Evolutionary conservation across 345 rosid genomes (phyloP).

Genomic region (Populus euphratica): DNA sequence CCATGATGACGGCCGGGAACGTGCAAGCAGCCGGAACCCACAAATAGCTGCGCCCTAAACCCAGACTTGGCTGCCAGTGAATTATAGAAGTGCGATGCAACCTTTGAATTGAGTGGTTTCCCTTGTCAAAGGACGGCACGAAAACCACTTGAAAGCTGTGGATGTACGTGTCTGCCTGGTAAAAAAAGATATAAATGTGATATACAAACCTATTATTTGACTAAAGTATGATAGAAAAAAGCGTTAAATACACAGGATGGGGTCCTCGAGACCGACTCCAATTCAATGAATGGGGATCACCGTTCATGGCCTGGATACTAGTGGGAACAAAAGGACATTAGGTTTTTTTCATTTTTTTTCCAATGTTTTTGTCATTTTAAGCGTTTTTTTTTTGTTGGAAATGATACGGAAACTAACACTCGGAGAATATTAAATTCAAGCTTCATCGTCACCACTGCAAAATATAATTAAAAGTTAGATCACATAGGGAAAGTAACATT

Average conservation of each 20-base stretch:
- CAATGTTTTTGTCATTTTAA: too few relatives aligned
- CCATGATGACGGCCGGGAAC: not conserved
- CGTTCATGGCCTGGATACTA: not conserved
- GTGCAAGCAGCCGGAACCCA: too few relatives aligned
- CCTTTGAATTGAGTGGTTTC: not conserved
- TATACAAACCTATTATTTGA: not conserved
- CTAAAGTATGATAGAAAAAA: not conserved
- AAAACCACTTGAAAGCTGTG: not conserved
- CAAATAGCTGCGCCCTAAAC: too few relatives aligned
- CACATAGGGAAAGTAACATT: too few relatives aligned
- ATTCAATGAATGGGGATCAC: not conserved
- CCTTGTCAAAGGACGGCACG: not conserved
- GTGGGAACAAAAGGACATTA: too few relatives aligned
- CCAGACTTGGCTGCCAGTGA: accelerated
- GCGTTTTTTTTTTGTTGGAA: too few relatives aligned
- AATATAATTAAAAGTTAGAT: too few relatives aligned
- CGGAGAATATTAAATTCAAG: too few relatives aligned
- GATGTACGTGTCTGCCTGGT: not conserved
- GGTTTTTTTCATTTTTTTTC: too few relatives aligned
- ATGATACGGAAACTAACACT: too few relatives aligned
- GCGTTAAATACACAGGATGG: not conserved
- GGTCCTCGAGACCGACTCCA: not conserved
- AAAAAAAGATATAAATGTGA: not conserved
- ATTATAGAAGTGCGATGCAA: not conserved
- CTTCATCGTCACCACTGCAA: too few relatives aligned